Percentiles rank a stretch among this genome's conserved stretches.
phyloP scores from a whole-genome alignment of 306 rosid species.

The Mimosa pudica region DNA sequence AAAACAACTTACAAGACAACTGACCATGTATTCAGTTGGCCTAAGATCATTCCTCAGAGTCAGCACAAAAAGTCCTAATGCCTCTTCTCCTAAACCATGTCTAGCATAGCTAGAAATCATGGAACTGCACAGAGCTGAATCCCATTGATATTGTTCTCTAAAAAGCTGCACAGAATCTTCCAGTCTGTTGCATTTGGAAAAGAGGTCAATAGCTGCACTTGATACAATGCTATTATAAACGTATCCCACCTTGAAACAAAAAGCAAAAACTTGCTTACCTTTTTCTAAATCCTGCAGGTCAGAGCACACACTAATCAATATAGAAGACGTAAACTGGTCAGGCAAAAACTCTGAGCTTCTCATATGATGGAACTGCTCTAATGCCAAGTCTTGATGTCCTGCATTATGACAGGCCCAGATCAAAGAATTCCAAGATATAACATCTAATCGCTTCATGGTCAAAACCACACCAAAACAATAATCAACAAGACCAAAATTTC shows the following conservation, averaged over 20 bases:
- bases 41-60: constrained; percentile 65
- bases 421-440: constrained; percentile 80
- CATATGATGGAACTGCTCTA: constrained; percentile 59
- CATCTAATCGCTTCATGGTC: constrained; percentile 64
- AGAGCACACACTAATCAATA: constrained; percentile 65
- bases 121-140: constrained; percentile 64
- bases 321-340: constrained; percentile 71
- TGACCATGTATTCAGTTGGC: constrained; percentile 71
- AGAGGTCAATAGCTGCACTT: constrained; percentile 81
- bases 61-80: constrained; percentile 56
- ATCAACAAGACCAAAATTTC: constrained; percentile 60
- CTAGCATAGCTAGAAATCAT: constrained; percentile 79
- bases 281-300: constrained; percentile 60
- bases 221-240: constrained; percentile 70
- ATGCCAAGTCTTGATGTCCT: constrained; percentile 58
- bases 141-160: constrained; percentile 58
- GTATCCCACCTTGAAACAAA: constrained; percentile 75
- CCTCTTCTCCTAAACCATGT: constrained; percentile 56
- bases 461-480: constrained; percentile 57
- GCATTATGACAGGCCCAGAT: constrained; percentile 67
- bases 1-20: constrained; percentile 64
- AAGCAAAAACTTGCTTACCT: constrained; percentile 79
- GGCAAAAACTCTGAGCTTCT: constrained; percentile 49
- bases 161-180: constrained; percentile 63
- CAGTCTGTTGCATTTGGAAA: constrained; percentile 89